These are phyloP conservation scores for Fusarium sp. DNA, from an alignment of 2,329 filamentous ascomycete genomes.

Conservation along the genomic window DNA sequence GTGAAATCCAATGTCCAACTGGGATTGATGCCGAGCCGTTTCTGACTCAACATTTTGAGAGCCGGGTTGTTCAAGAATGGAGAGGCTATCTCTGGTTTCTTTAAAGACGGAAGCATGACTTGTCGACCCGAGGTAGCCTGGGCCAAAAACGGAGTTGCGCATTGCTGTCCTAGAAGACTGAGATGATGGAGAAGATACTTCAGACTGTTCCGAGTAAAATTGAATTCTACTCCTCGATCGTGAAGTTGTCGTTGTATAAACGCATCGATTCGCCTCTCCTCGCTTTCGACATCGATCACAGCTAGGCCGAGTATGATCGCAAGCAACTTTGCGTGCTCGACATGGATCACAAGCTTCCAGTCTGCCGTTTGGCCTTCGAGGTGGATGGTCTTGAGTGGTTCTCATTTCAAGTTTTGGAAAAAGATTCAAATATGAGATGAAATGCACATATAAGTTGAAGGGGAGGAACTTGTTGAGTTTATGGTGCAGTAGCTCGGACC, in stretches of 20 bases:
- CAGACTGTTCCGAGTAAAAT: background rate
- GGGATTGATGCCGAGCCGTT: background rate
- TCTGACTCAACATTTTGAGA: background rate
- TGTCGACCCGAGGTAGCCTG: constrained; percentile 60
- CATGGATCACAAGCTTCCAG: constrained; percentile 31
- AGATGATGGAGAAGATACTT: background rate
- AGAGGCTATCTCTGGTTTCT: constrained; percentile 55
- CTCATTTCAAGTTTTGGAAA: constrained; percentile 2
- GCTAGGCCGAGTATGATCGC: constrained; percentile 22
- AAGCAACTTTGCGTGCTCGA: constrained; percentile 32
- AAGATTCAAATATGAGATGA: background rate
- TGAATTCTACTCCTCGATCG: constrained; percentile 19
- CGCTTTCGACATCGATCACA: constrained; percentile 46
- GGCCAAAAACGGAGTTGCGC: constrained; percentile 30
- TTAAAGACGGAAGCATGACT: constrained; percentile 57
- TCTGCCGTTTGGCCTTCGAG: constrained; percentile 27
- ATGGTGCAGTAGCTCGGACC: background rate
- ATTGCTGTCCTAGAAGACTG: constrained; percentile 15
- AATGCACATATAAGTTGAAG: background rate
- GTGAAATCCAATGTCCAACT: constrained; percentile 16
- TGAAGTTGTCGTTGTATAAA: constrained; percentile 46
- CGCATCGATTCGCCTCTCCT: constrained; percentile 51
- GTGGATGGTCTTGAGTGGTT: background rate
- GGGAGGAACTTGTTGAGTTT: background rate
- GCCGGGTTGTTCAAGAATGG: constrained; percentile 43